A percentile compares a stretch with the other conserved stretches of the same genome.
These are phyloP conservation scores for Spergularia azorica DNA, from an alignment of 179 eudicot genomes.

Conservation along the genomic window DNA sequence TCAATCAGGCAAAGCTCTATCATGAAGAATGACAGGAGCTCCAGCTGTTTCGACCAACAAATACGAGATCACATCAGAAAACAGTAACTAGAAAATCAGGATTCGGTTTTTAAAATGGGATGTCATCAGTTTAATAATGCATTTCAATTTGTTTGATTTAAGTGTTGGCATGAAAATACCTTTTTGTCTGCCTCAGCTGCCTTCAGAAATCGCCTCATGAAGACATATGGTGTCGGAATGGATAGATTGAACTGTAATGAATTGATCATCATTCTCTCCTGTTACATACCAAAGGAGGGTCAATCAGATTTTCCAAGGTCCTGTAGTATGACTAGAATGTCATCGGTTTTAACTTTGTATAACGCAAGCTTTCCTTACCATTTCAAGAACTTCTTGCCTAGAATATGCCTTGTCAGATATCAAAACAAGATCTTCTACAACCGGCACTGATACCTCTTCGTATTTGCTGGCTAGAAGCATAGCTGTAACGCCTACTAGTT, in stretches of 20 bases:
- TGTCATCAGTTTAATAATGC: too few relatives aligned
- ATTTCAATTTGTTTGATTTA: too few relatives aligned
- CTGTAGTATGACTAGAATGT: neutral
- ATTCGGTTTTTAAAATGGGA: too few relatives aligned
- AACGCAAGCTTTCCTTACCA: slow-evolving; percentile 17
- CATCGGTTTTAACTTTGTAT: neutral
- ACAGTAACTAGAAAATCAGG: too few relatives aligned
- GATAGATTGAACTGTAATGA: slow-evolving; percentile 59
- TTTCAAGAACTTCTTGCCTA: slow-evolving; percentile 66
- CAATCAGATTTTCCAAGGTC: neutral
- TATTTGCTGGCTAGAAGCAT: slow-evolving; percentile 53
- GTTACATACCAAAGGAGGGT: slow-evolving; percentile 6
- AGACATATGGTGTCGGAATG: slow-evolving; percentile 51
- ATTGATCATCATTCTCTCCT: slow-evolving; percentile 56
- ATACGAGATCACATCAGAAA: slow-evolving; percentile 10
- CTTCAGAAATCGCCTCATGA: slow-evolving; percentile 52
- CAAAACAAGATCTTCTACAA: slow-evolving; percentile 63
- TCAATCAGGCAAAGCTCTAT: slow-evolving; percentile 56
- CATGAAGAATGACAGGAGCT: slow-evolving; percentile 44
- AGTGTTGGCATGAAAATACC: slow-evolving; percentile 27
- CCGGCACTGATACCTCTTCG: slow-evolving; percentile 52
- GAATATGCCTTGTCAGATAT: slow-evolving; percentile 81
- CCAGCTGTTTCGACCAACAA: slow-evolving; percentile 43
- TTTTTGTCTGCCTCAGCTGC: slow-evolving; percentile 54
- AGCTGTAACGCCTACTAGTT: slow-evolving; percentile 55